Evolutionary conservation across 2,329 filamentous ascomycete species (phyloP), one percentile per base, ranked within the genome.

Genomic region (Beauveria asiatica): DNA sequence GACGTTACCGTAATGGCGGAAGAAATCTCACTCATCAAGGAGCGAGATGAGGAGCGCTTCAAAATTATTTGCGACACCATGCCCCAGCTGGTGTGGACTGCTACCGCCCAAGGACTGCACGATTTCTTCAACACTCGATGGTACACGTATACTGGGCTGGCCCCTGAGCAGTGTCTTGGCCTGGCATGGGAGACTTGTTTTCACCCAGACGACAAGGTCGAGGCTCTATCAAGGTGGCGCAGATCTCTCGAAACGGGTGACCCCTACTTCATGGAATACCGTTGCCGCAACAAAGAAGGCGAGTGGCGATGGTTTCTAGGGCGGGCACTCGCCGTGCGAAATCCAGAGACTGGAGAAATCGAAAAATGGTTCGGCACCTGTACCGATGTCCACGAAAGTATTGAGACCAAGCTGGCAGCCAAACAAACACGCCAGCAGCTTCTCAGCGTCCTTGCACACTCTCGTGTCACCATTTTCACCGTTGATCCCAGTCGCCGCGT

Each of bases 321-420:
- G 11, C 80, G 88, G 48, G 89, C 88, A 1, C 70, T 88, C 16
- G 88, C 89, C 0, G 78, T 91, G 66, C 79, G 79, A 44, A 84
- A 90, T 62, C 81, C 80, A 63, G 80, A 86, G 49, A 83, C 82
- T 0, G 87, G 87, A 2, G 75, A 80, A 52, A 90, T 92, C 53
- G 78, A 89, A 61, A 90, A 89, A 68, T 92, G 89, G 89, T 90
- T 89, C 66, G 89, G 88, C 75, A 91, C 88, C 1, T 91, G 86
- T 67, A 92, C 89, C 13, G 89, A 93, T 64, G 88, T 92, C 19
- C 86, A 92, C 67, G 88, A 92, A 63, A 79, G 85, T 48, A 86
- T 92, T 3, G 80, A 88, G 67, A 82, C 86, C 16, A 85, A 87
- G 62, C 78, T 87, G 62, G 80, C 80, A 53, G 86, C 86, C 17